Percentiles rank a stretch among this genome's conserved stretches.
Conservation (phyloP, 805 yeast species). For the Kuraishia ogatae region DNA sequence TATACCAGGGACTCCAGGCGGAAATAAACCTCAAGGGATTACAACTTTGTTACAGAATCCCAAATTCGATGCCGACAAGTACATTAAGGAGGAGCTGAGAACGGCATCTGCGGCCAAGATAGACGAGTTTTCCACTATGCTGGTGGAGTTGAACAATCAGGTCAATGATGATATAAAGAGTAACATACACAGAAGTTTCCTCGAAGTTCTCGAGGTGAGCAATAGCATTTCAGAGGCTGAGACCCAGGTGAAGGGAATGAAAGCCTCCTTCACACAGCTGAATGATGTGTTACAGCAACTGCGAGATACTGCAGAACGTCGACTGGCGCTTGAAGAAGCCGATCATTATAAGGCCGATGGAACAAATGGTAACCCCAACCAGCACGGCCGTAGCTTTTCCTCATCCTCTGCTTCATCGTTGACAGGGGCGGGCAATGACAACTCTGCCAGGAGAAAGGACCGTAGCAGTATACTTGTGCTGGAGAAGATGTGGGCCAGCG, state of each 20-base stretch:
- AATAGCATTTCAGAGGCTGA: conserved; percentile 57
- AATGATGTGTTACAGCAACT: conserved; percentile 48
- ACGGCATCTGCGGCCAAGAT: conserved; percentile 67
- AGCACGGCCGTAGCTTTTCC: not conserved
- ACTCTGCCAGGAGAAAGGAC: conserved; percentile 30
- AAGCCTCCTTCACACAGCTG: conserved; percentile 51
- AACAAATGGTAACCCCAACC: not conserved
- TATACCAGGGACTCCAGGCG: conserved; percentile 3
- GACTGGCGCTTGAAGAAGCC: conserved; percentile 35
- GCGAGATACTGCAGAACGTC: conserved; percentile 50
- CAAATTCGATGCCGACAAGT: conserved; percentile 37
- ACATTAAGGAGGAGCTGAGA: conserved; percentile 40
- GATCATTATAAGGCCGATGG: not conserved
- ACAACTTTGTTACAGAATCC: conserved; percentile 29
- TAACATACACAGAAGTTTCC: conserved; percentile 54
- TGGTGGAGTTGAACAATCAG: conserved; percentile 37
- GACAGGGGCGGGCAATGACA: not conserved
- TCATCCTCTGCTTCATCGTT: conserved; percentile 10
- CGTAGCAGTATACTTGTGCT: conserved; percentile 64
- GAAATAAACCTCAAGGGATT: conserved; percentile 5
- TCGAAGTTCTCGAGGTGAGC: conserved; percentile 49
- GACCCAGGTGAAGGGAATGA: conserved; percentile 51
- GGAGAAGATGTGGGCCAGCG: conserved; percentile 76
- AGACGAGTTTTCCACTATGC: conserved; percentile 54
- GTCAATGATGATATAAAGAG: conserved; percentile 50